Percentiles rank a stretch among this genome's conserved stretches.
Conservation (phyloP, 1,284 basidiomycete species). For the Sporisorium reilianum region DNA sequence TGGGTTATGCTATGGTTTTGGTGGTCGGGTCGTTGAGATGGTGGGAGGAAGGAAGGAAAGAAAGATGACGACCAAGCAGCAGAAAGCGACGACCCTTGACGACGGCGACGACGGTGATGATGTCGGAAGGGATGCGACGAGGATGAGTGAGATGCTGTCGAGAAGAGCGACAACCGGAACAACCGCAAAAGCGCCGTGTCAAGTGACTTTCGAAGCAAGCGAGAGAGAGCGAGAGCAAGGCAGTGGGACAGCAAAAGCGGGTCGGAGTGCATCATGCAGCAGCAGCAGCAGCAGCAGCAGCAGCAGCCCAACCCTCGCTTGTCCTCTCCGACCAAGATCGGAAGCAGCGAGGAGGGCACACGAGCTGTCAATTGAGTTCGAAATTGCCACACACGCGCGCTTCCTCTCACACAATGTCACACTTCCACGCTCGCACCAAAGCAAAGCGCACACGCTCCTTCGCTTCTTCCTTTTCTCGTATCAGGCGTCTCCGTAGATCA, state of each 20-base stretch:
- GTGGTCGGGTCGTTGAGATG: conserved; percentile 1
- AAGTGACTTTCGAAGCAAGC: not conserved
- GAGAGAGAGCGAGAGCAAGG: conserved; percentile 1
- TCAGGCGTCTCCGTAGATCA: too few relatives aligned
- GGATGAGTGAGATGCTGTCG: conserved; percentile 9
- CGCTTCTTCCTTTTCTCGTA: not conserved
- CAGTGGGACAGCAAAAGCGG: not conserved
- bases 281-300: not conserved
- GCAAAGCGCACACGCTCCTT: not conserved
- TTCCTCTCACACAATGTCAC: not conserved
- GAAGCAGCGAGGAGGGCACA: conserved; percentile 1
- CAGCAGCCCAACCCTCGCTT: not conserved
- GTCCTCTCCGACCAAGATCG: not conserved
- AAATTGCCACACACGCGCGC: not conserved
- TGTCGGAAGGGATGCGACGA: not conserved
- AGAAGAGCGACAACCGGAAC: conserved; percentile 3
- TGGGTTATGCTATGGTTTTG: not conserved
- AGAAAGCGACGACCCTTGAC: too few relatives aligned
- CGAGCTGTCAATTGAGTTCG: conserved; percentile 6
- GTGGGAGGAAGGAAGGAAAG: not conserved
- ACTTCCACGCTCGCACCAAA: not conserved
- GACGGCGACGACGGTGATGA: conserved; percentile 7
- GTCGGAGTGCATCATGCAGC: conserved; percentile 11
- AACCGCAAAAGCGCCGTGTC: not conserved
- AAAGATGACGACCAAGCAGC: too few relatives aligned